Base-by-base conservation (phyloP, 176 grass and related monocot genomes). In the Eleusine coracana region DNA sequence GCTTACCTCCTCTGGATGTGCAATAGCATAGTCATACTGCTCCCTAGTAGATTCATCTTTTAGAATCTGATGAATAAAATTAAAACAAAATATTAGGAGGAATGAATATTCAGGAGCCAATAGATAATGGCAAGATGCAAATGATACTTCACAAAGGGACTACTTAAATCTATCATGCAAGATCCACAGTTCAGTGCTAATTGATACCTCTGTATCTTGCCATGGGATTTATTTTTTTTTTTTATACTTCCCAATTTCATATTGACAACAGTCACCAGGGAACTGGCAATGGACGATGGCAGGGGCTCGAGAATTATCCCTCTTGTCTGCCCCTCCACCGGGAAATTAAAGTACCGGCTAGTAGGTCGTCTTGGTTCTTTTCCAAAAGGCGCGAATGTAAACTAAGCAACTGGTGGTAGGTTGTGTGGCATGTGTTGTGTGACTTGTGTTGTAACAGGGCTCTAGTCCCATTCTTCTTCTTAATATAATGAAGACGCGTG, bases 1-100 rank as follows among this genome's bases (percentile, higher is more conserved):
- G 46, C 46, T 85, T 89, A 98, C 96, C 96, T 98, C 92, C 76
- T 98, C 90, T n/a, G 92, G 96, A 89, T 98, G 96, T 67, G 88
- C 96, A 90, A 98, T 94, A 65, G 96, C 96, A 95, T 95, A 98
- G 72, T 97, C 92, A 86, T 95, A 98, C 48, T 98, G 84, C 81
- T 89, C 73, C 79, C 96, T 87, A 82, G 96, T 95, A 65, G 90
- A 80, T 86, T 98, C 96, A 75, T 98, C 96, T 86, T 91, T 98
- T 46, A 98, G 81, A 84, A 95, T 95, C 96, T 97, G 84, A 40
- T 23, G 75, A 63, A 84, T 78, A n/a, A 69, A 66, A 82, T 21
- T 75, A 74, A 34, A 73, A 11, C 9, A 16, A 44, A 16, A 16
- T 23, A 21, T 59, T 10, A 59, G 21, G 56, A 59, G 7, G 6